Percentiles rank a stretch among this genome's conserved stretches.
These are phyloP conservation scores for Chionographis japonica DNA, from an alignment of 106 monocot species.

Conservation along the genomic window DNA sequence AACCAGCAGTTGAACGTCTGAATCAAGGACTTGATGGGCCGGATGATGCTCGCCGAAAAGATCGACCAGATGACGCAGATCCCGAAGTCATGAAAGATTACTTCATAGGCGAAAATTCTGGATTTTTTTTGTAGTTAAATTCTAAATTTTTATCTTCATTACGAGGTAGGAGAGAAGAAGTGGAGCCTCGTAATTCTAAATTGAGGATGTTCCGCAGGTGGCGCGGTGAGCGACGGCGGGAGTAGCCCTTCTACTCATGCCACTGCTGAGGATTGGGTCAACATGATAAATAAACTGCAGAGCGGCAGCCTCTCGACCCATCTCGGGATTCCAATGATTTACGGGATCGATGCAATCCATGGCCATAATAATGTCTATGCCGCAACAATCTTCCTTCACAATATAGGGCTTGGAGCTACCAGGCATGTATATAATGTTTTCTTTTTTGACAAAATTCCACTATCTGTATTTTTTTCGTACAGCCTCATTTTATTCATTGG, in stretches of 20 bases:
- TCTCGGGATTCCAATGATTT: constrained; percentile 58
- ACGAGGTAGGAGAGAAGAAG: no score
- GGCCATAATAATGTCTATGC: constrained; percentile 56
- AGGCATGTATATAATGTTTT: constrained; percentile 11
- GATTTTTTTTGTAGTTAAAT: no score
- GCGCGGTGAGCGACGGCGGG: constrained; percentile 46
- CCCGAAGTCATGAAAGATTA: constrained; percentile 39
- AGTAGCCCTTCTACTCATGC: constrained; percentile 48
- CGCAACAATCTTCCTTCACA: constrained; percentile 54
- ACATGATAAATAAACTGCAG: constrained; percentile 55
- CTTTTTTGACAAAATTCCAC: no score
- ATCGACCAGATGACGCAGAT: constrained; percentile 50
- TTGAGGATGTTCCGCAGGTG: constrained; percentile 36
- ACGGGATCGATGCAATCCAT: constrained; percentile 60
- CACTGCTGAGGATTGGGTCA: constrained; percentile 35
- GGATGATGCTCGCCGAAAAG: constrained; percentile 53
- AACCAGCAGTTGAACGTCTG: constrained; percentile 32
- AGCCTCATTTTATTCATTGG: no score
- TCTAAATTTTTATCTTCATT: neutral
- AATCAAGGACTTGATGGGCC: constrained; percentile 26
- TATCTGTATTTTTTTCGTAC: no score
- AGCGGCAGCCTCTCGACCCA: constrained; percentile 39
- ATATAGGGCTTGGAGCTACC: constrained; percentile 54
- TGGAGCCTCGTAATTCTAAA: no score
- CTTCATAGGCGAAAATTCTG: constrained; percentile 32